A percentile compares a stretch with the other conserved stretches of the same genome.
phyloP scores from a whole-genome alignment of 495 filamentous ascomycete species.

The Talaromyces thailandensis region DNA sequence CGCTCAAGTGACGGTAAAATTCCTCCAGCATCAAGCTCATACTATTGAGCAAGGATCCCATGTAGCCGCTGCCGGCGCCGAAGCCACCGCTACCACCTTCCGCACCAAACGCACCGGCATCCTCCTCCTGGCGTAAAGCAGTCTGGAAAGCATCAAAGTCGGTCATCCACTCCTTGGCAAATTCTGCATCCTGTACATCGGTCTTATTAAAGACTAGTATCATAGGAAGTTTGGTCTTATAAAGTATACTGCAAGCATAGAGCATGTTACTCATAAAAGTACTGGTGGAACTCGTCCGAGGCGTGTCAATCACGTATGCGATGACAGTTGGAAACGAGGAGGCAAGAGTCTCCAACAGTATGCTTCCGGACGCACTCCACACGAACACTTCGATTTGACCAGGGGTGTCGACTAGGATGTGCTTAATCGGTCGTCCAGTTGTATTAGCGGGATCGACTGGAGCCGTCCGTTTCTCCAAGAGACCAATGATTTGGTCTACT shows the following conservation, averaged over 20 bases:
- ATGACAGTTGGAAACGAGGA: slow-evolving; percentile 92
- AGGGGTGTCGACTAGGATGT: slow-evolving; percentile 89
- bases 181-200: slow-evolving; percentile 80
- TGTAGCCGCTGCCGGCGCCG: slow-evolving; percentile 81
- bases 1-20: slow-evolving; percentile 86
- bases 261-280: slow-evolving; percentile 99
- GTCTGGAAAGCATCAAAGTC: slow-evolving; percentile 94
- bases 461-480: slow-evolving; percentile 78
- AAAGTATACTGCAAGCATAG: slow-evolving; percentile 94
- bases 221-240: slow-evolving; percentile 98
- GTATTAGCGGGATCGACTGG: slow-evolving; percentile 51
- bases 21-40: slow-evolving; percentile 98
- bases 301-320: slow-evolving; percentile 95
- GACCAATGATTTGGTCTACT: slow-evolving; percentile 81
- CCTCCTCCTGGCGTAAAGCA: slow-evolving; percentile 72
- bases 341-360: slow-evolving; percentile 86
- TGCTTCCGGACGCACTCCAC: slow-evolving; percentile 88
- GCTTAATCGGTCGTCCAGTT: slow-evolving; percentile 55
- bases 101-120: slow-evolving; percentile 62
- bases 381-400: slow-evolving; percentile 99
- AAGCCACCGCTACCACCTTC: slow-evolving; percentile 54
- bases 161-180: slow-evolving; percentile 99
- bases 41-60: slow-evolving; percentile 91
- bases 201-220: slow-evolving; percentile 98
- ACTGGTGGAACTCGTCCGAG: slow-evolving; percentile 79